phyloP scores from a whole-genome alignment of 2,329 filamentous ascomycete genomes.

The Hypomyces rosellus region DNA sequence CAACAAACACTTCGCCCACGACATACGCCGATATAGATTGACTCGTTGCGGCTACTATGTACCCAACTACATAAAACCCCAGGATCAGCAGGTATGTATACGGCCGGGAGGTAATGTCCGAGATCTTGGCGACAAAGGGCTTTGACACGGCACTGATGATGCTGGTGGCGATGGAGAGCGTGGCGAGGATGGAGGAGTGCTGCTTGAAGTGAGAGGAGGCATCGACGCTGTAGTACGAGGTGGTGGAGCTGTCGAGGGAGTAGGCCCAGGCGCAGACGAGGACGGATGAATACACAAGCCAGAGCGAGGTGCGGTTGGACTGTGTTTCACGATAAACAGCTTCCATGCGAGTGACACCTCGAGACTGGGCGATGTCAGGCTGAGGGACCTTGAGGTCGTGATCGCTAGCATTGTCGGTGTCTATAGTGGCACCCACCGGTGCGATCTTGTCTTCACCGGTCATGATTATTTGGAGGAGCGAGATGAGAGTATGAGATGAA shows the following conservation, averaged over 20 bases:
- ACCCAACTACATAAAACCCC: conserved; percentile 47
- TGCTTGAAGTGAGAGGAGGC: conserved; percentile 23
- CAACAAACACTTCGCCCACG: conserved; percentile 51
- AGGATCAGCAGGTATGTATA: conserved; percentile 53
- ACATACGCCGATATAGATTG: conserved; percentile 46
- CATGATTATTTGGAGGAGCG: too few species aligned
- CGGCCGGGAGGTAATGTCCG: conserved; percentile 56
- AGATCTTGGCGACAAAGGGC: conserved; percentile 55
- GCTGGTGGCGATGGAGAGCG: conserved; percentile 24
- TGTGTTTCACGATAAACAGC: conserved; percentile 24
- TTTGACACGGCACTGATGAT: conserved; percentile 48
- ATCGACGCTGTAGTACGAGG: conserved; percentile 24
- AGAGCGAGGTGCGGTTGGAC: conserved; percentile 19
- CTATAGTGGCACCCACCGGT: background rate
- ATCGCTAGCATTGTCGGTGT: conserved; percentile 2
- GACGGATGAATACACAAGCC: conserved; percentile 22
- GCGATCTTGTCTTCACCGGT: too few species aligned
- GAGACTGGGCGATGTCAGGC: conserved; percentile 15
- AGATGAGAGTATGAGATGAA: too few species aligned
- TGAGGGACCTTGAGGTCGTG: conserved; percentile 10
- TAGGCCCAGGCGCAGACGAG: conserved; percentile 26
- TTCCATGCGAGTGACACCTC: conserved; percentile 24
- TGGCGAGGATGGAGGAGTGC: conserved; percentile 22
- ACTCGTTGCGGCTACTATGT: conserved; percentile 51
- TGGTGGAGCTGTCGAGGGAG: conserved; percentile 24